phyloP scores from a whole-genome alignment of 1,284 basidiomycete species.

The Moesziomyces sp. region DNA sequence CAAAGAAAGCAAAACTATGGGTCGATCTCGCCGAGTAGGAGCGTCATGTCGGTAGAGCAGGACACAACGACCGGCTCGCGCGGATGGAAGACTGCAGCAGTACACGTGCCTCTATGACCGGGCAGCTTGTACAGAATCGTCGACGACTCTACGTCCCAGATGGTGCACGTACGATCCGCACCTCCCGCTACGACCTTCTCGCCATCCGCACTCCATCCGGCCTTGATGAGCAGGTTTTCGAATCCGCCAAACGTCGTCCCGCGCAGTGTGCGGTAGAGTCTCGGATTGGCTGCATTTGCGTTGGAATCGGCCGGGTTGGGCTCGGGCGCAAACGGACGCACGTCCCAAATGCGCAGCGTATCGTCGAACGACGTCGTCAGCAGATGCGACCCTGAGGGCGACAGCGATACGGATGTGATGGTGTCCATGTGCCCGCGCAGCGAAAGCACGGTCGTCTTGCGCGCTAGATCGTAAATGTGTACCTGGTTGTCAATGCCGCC shows the following conservation, averaged over 20 bases:
- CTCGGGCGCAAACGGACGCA: slow-evolving; percentile 66
- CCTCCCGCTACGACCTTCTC: slow-evolving; percentile 60
- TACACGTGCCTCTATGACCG: slow-evolving; percentile 66
- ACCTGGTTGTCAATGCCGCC: slow-evolving; percentile 67
- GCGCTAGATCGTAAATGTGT: slow-evolving; percentile 61
- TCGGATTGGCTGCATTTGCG: slow-evolving; percentile 30
- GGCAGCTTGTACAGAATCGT: slow-evolving; percentile 65
- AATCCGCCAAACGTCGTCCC: slow-evolving; percentile 62
- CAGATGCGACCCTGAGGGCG: slow-evolving; percentile 63
- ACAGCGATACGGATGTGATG: slow-evolving; percentile 57
- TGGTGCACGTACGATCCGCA: slow-evolving; percentile 62
- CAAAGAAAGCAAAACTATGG: slow-evolving; percentile 1
- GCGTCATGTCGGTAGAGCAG: slow-evolving; percentile 58
- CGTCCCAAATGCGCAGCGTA: slow-evolving; percentile 66
- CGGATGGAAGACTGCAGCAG: slow-evolving; percentile 65
- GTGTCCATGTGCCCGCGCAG: slow-evolving; percentile 61
- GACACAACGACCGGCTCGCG: slow-evolving; percentile 64
- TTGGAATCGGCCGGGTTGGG: slow-evolving; percentile 43
- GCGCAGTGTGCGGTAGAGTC: slow-evolving; percentile 60
- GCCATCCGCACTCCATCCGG: slow-evolving; percentile 58
- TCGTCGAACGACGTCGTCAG: slow-evolving; percentile 62
- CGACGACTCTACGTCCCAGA: slow-evolving; percentile 62
- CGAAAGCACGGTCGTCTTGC: slow-evolving; percentile 52
- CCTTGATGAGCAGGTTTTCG: slow-evolving; percentile 61
- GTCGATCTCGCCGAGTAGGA: slow-evolving; percentile 63